Base-by-base conservation (phyloP, 2,329 filamentous ascomycete genomes). In the Colletotrichum paranaense region DNA sequence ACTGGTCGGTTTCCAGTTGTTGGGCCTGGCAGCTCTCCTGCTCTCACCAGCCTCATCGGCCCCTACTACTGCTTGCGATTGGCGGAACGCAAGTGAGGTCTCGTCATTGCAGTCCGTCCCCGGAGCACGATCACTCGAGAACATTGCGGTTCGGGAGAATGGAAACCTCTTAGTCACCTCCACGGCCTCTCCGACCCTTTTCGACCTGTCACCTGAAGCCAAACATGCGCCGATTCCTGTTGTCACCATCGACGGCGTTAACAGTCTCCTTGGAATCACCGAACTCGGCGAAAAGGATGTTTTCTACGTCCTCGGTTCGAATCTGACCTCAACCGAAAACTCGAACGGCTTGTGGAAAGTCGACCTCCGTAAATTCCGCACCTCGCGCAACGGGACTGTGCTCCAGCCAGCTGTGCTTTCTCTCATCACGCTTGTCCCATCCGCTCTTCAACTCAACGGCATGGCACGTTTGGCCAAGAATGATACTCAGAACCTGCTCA, bases 371-470 rank as follows among this genome's bases (percentile, higher is more conserved):
- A 52, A 65, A 30, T 9, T 67, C 71, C 16, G 64, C 49, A 12
- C 55, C 52, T n/a, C 57, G 14, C 57, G 2, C 30, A 62, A 68
- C 49, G 56, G 68, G 3, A 71, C 46, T 12, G 35, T 49, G 7
- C 9, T 3, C 4, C 46, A 52, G 6, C 26, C 68, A 7, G 63
- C 68, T 7, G 49, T 52, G 8, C 35, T 72, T 52, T 68, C 68
- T 22, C 38, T 72, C 57, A 63, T 75, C 2, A 75, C 75, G 1
- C 35, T 46, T 1, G 28, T 77, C 4, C 73, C 76, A 0, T 52
- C 76, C 4, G 66, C 74, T 3, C 22, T 53, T 11, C 67, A 76
- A 2, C 65, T 78, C 6, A 79, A 79, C 52, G 78, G 78, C 67
- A 74, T 79, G 73, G 65, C 71, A 4, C 72, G 69, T 2, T 68